These are phyloP conservation scores for Ustilago vetiveriae DNA, from an alignment of 1,284 basidiomycete species.

Conservation along the genomic window DNA sequence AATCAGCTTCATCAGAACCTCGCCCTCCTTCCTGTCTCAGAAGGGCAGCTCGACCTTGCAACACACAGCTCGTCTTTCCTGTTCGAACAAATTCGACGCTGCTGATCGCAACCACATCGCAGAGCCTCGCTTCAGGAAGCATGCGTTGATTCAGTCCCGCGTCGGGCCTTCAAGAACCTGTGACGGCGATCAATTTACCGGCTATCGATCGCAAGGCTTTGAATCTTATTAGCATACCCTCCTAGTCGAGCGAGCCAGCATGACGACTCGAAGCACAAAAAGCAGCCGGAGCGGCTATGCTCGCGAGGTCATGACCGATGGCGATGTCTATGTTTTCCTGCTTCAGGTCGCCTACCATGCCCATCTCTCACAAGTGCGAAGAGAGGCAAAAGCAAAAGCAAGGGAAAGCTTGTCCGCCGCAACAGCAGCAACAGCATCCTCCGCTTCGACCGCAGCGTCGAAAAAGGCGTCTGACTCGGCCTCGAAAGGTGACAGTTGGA, in stretches of 20 bases:
- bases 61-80: too few species aligned
- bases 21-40: too few species aligned
- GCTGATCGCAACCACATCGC: too few species aligned
- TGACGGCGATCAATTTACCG: too few species aligned
- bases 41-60: too few species aligned
- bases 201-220: too few species aligned
- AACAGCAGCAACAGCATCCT: conserved; percentile 4
- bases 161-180: too few species aligned
- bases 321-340: conserved; percentile 64
- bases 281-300: conserved; percentile 41
- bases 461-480: conserved; percentile 26
- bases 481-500: conserved; percentile 50
- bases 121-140: too few species aligned
- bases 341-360: conserved; percentile 60
- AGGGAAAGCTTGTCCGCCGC: conserved; percentile 14
- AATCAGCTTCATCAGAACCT: too few species aligned
- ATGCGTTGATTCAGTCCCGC: not conserved
- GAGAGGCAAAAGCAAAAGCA: conserved; percentile 37
- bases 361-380: conserved; percentile 25
- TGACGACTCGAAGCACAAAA: conserved; percentile 56
- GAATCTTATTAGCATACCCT: too few species aligned
- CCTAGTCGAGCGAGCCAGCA: too few species aligned
- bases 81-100: too few species aligned
- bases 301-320: conserved; percentile 55
- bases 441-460: conserved; percentile 8